These are phyloP conservation scores for Aspergillus ustus DNA, from an alignment of 2,329 filamentous ascomycete species.

Conservation along the genomic window DNA sequence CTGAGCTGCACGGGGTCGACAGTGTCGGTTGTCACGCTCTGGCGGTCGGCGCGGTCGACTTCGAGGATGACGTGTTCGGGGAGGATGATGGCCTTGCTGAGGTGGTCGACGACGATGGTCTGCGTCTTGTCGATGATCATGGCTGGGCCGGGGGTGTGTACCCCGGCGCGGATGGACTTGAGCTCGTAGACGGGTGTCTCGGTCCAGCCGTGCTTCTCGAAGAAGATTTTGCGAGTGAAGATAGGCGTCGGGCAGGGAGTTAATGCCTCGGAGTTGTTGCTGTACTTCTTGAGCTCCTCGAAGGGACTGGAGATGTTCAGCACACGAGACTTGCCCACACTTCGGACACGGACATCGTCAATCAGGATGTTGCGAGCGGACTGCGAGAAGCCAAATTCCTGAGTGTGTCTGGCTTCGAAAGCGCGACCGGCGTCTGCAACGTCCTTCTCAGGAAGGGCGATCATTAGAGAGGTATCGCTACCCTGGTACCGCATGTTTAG, in stretches of 20 bases:
- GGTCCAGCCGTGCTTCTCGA: conserved; percentile 31
- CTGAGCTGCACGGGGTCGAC: conserved; percentile 59
- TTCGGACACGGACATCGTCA: conserved; percentile 85
- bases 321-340: conserved; percentile 69
- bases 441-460: conserved; percentile 53
- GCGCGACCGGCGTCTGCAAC: conserved; percentile 38
- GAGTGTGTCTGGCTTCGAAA: conserved; percentile 83
- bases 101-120: conserved; percentile 87
- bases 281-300: conserved; percentile 64
- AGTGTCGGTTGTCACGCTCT: conserved; percentile 52
- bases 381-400: conserved; percentile 85
- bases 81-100: conserved; percentile 75
- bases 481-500: conserved; percentile 57
- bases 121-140: conserved; percentile 76
- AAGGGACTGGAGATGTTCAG: conserved; percentile 60
- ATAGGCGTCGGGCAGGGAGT: conserved; percentile 58
- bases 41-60: conserved; percentile 21
- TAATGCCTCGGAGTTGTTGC: conserved; percentile 57
- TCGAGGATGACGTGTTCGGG: conserved; percentile 48
- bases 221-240: conserved; percentile 41
- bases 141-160: conserved; percentile 66
- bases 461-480: conserved; percentile 56
- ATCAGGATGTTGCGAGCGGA: conserved; percentile 83
- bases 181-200: conserved; percentile 35
- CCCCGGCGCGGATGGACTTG: conserved; percentile 32